phyloP scores from a whole-genome alignment of 139 green algal species.

The Coelastrella sp. region DNA sequence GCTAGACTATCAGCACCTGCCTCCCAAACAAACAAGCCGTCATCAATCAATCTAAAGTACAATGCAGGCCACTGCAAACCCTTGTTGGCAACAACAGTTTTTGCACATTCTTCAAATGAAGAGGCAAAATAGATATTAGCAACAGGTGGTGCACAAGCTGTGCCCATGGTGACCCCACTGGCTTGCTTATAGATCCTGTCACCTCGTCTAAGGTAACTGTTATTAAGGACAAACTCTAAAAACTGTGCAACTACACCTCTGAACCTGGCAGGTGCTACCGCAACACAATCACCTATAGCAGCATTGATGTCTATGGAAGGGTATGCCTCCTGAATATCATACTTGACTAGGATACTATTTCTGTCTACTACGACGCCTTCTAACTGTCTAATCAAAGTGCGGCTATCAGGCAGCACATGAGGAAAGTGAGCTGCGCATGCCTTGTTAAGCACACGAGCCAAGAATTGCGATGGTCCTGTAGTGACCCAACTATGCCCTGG shows the following conservation, averaged over 20 bases:
- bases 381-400: background rate
- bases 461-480: background rate
- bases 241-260: background rate
- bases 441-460: background rate
- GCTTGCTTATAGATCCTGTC: background rate
- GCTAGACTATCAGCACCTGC: background rate
- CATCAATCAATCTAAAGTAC: background rate
- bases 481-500: background rate
- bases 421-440: background rate
- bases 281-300: background rate
- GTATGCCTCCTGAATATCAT: background rate
- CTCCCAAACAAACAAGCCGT: background rate
- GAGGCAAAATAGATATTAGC: background rate
- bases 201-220: background rate
- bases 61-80: background rate
- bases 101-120: background rate
- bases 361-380: background rate
- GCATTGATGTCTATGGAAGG: background rate
- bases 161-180: background rate
- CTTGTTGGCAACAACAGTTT: no score
- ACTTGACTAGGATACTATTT: background rate
- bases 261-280: background rate
- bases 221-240: background rate
- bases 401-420: background rate
- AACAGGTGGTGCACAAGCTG: background rate